Percentiles rank a stretch among this genome's conserved stretches.
These are phyloP conservation scores for Chlorella ohadii DNA, from an alignment of 139 green algal species.

Conservation along the genomic window DNA sequence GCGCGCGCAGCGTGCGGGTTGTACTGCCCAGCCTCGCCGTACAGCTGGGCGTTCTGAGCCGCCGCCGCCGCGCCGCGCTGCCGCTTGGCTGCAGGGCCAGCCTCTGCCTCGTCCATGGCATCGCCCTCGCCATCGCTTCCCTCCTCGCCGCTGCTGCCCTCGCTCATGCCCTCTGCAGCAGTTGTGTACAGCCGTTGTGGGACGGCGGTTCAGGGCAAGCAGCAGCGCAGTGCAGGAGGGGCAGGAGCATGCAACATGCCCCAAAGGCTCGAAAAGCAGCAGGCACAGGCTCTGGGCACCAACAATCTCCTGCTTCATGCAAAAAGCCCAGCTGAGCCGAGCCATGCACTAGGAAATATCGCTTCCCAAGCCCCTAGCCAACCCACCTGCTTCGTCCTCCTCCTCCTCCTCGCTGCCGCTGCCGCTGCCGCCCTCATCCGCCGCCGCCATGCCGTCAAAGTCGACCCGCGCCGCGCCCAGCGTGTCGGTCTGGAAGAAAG, in stretches of 20 bases:
- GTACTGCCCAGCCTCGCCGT: conserved; percentile 80
- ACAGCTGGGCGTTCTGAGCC: conserved; percentile 74
- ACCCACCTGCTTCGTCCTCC: conserved; percentile 32
- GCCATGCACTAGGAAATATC: too few species aligned
- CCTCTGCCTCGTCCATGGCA: conserved; percentile 55
- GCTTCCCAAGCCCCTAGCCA: conserved; percentile 13
- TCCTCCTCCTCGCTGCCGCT: conserved; percentile 27
- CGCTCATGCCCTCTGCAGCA: conserved; percentile 25
- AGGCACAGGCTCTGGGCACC: too few species aligned
- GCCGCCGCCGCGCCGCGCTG: background rate
- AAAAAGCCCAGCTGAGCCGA: too few species aligned
- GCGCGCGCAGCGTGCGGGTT: conserved; percentile 78
- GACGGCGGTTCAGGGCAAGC: too few species aligned
- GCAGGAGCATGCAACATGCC: too few species aligned
- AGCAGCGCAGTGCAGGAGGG: too few species aligned
- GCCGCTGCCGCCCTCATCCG: background rate
- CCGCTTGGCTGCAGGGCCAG: conserved; percentile 19
- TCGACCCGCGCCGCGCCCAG: conserved; percentile 48
- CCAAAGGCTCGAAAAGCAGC: too few species aligned
- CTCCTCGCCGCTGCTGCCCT: conserved; percentile 20
- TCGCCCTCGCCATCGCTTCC: conserved; percentile 43
- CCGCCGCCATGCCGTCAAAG: conserved; percentile 52
- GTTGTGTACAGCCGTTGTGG: too few species aligned
- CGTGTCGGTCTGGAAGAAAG: conserved; percentile 69
- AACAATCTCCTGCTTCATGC: too few species aligned